These are phyloP conservation scores for Auxenochlorella protothecoides DNA, from an alignment of 139 green algal genomes.

Conservation along the genomic window DNA sequence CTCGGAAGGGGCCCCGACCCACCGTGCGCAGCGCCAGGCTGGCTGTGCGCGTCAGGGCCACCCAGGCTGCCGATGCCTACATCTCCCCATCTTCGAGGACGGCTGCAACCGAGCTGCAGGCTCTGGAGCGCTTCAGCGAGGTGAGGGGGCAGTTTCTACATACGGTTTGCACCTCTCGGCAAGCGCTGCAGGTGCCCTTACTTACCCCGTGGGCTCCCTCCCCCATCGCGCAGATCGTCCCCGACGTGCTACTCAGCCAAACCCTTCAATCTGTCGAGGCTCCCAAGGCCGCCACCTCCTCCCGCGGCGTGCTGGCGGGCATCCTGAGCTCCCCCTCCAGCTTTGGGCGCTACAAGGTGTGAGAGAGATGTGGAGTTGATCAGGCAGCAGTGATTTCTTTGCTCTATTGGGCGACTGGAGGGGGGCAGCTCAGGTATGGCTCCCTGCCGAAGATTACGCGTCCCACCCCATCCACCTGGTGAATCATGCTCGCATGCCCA, in stretches of 20 bases:
- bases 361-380: neutral
- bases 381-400: neutral
- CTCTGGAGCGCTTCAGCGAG: constrained; percentile 21
- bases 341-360: constrained; percentile 8
- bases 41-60: too few relatives aligned
- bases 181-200: too few relatives aligned
- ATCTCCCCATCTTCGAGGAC: constrained; percentile 9
- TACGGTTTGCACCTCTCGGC: too few relatives aligned
- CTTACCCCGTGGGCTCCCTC: too few relatives aligned
- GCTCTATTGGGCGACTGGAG: neutral
- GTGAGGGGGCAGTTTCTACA: constrained; percentile 8
- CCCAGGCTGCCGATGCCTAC: neutral
- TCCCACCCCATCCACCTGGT: neutral
- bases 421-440: neutral
- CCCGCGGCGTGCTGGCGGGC: constrained; percentile 29
- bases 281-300: constrained; percentile 49
- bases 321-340: constrained; percentile 25
- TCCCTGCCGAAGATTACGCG: neutral
- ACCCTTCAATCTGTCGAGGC: constrained; percentile 23
- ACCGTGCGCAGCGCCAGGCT: too few relatives aligned
- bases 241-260: constrained; percentile 47
- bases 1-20: too few relatives aligned
- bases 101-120: constrained; percentile 41
- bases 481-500: neutral
- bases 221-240: constrained; percentile 18